Evolutionary conservation across 345 rosid species (phyloP), one percentile per base, ranked within the genome.

Genomic region (Gossypium stocksii): DNA sequence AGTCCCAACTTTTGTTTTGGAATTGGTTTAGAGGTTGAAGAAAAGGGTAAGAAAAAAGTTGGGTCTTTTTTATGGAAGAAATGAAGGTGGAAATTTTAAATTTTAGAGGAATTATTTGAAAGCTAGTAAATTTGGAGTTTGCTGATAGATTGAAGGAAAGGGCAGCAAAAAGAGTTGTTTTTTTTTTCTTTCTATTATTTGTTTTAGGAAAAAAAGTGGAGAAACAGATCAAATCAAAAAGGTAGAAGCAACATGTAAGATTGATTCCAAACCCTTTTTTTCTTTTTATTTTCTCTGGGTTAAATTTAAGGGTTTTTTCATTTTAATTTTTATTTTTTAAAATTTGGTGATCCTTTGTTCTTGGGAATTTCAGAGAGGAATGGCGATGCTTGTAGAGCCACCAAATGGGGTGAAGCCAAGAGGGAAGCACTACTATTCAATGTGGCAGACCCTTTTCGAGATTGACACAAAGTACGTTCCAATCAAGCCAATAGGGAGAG

Each of bases 401-500:
- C 98, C 97, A 15, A 87, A 89, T 74, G 97, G 97, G 73, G 78
- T 85, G 9, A 68, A 61, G 61, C 82, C 75, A 20, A 64, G 75
- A 77, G 97, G 97, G 79, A 94, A 94, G 85, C 94, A 91, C 80
- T 87, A 89, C 77, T 94, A 83, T 80, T 80, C 90, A 2, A 86
- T 94, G 90, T 87, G 97, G 95, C 86, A 88, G 74, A 89, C 90
- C 2, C 81, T 94, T 80, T 94, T 94, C 66, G 97, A 94, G 85
- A 86, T 92, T 34, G 98, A 94, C 63, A 82, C 87, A 9, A 89
- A 91, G 83, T 92, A 94, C 49, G 86, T 88, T 29, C 98, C 98
- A 0, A 89, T 92, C 76, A 89, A 92, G 82, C 97, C 93, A 0
- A 89, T 93, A 20, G 98, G 98, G 19, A 84, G 86, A 81, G 98